These are phyloP conservation scores for Trametes coccinea DNA, from an alignment of 768 basidiomycete species.

Conservation along the genomic window DNA sequence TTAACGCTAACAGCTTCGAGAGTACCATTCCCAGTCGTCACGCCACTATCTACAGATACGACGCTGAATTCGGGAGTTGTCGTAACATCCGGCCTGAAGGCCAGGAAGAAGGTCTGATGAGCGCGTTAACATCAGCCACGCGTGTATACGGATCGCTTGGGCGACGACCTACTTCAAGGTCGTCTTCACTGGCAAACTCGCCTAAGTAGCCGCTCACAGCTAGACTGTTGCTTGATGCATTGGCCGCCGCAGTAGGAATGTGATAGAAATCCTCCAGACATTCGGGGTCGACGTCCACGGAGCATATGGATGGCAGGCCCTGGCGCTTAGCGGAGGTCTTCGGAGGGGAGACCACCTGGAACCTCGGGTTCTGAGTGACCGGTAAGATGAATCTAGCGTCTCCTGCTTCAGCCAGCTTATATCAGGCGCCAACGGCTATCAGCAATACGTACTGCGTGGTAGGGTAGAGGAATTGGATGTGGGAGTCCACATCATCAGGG, in stretches of 20 bases:
- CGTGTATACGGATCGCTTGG: neutral
- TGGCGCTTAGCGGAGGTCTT: conserved; percentile 16
- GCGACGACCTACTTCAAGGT: conserved; percentile 25
- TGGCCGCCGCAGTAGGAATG: conserved; percentile 36
- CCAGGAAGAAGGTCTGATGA: neutral
- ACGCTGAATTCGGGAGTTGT: neutral
- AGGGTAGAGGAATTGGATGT: conserved; percentile 36
- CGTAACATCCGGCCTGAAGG: conserved; percentile 1
- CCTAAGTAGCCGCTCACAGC: conserved; percentile 34
- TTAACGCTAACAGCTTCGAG: neutral
- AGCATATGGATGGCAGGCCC: neutral
- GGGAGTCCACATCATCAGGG: conserved; percentile 31
- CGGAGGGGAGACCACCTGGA: neutral
- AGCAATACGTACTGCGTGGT: conserved; percentile 27
- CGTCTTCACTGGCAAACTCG: conserved; percentile 32
- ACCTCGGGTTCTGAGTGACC: neutral
- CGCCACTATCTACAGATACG: neutral
- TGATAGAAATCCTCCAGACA: conserved; percentile 36
- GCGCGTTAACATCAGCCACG: neutral
- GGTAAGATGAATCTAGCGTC: neutral
- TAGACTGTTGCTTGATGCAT: conserved; percentile 27
- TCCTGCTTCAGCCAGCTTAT: neutral
- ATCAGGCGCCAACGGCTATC: neutral
- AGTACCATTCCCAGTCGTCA: neutral
- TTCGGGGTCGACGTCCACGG: conserved; percentile 12